phyloP scores from a whole-genome alignment of 2,329 filamentous ascomycete species.

The Aspergillus vadensis region DNA sequence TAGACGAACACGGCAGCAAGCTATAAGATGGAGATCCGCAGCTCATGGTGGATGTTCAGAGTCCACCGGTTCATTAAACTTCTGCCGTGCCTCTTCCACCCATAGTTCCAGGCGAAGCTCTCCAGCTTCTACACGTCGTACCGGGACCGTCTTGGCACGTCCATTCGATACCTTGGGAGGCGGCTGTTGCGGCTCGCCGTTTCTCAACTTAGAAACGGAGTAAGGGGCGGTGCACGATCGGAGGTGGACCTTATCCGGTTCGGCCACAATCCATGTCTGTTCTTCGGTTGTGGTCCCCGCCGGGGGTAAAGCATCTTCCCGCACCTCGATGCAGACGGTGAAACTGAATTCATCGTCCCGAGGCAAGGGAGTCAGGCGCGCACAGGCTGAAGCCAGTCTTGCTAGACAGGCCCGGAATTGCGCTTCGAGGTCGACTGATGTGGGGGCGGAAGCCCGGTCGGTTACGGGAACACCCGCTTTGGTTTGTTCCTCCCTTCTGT shows the following conservation, averaged over 20 bases:
- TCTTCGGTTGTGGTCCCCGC: conserved; percentile 51
- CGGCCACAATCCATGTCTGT: conserved; percentile 63
- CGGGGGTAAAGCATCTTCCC: conserved; percentile 49
- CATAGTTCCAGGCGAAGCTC: conserved; percentile 69
- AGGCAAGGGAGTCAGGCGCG: conserved; percentile 47
- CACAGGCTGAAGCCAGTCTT: conserved; percentile 47
- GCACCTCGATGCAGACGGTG: conserved; percentile 53
- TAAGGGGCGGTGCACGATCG: conserved; percentile 43
- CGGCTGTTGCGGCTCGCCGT: conserved; percentile 39
- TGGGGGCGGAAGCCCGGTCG: conserved; percentile 32
- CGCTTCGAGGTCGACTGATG: conserved; percentile 48
- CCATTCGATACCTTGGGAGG: conserved; percentile 43
- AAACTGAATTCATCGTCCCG: conserved; percentile 52
- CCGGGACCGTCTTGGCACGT: conserved; percentile 59
- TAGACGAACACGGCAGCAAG: conserved; percentile 16
- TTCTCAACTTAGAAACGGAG: conserved; percentile 42
- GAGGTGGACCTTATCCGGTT: conserved; percentile 49
- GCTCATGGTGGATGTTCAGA: conserved; percentile 41
- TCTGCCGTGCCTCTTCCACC: conserved; percentile 66
- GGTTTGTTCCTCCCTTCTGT: conserved; percentile 38
- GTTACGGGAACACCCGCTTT: conserved; percentile 31
- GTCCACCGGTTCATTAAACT: conserved; percentile 49
- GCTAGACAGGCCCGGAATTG: conserved; percentile 52
- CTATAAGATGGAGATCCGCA: conserved; percentile 8
- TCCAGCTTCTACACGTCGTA: conserved; percentile 65